Evolutionary conservation across 352 stramenopile species (phyloP).

Genomic region (Globisporangium viniferum): DNA sequence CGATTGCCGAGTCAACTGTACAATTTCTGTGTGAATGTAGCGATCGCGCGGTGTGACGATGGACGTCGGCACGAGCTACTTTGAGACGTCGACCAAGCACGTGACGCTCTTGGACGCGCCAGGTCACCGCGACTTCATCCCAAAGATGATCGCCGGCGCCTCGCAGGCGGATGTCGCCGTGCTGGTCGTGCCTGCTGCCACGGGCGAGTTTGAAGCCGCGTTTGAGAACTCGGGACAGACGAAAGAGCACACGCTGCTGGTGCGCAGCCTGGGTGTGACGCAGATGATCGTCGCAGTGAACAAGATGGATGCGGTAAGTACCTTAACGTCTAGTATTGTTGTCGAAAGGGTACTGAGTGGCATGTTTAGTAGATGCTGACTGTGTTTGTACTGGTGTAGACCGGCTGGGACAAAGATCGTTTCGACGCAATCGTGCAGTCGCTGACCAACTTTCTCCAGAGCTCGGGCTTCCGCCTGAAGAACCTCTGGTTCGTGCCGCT

Average conservation of each 20-base stretch:
- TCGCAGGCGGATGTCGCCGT: constrained; percentile 91
- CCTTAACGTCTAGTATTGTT: neutral
- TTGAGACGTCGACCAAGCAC: constrained; percentile 88
- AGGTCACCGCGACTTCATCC: constrained; percentile 97
- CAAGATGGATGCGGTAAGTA: constrained; percentile 94
- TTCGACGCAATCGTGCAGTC: constrained; percentile 79
- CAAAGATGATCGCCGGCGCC: constrained; percentile 96
- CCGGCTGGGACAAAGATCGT: constrained; percentile 68
- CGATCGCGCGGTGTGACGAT: constrained; percentile 97
- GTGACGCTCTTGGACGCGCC: constrained; percentile 96
- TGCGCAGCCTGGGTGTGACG: constrained; percentile 91
- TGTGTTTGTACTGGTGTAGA: constrained; percentile 18
- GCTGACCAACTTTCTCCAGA: constrained; percentile 71
- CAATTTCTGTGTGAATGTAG: constrained; percentile 26
- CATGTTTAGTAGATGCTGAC: neutral
- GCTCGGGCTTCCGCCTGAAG: constrained; percentile 72
- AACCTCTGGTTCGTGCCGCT: constrained; percentile 87
- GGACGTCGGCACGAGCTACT: constrained; percentile 93
- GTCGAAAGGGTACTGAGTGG: neutral
- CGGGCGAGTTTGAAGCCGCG: constrained; percentile 94
- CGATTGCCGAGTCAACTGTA: neutral
- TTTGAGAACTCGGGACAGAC: constrained; percentile 95
- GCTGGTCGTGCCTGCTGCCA: constrained; percentile 93
- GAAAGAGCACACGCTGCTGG: constrained; percentile 96
- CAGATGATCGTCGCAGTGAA: constrained; percentile 97